These are phyloP conservation scores for Backusella morwellensis DNA, from an alignment of 192 early-diverging fungal species.

Conservation along the genomic window DNA sequence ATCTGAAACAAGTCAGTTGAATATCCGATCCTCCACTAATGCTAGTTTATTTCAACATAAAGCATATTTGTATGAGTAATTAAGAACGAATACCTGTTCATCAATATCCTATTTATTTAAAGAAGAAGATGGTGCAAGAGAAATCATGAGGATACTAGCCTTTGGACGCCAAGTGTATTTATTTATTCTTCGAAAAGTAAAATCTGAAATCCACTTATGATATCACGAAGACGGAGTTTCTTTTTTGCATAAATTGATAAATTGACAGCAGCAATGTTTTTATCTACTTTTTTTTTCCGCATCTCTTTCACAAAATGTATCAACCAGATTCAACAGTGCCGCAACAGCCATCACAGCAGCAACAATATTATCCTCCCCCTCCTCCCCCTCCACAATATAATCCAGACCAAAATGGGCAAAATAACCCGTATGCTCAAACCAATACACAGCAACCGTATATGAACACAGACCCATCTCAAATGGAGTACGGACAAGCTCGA, in stretches of 20 bases:
- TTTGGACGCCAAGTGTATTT: neutral
- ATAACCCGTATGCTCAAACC: neutral
- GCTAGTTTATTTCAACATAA: neutral
- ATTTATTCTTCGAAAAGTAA: no score
- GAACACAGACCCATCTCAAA: neutral
- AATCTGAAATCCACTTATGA: neutral
- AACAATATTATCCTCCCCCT: neutral
- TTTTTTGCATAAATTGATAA: neutral
- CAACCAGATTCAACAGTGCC: conserved; percentile 1
- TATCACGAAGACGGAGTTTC: neutral
- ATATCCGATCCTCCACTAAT: neutral
- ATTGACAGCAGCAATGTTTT: neutral
- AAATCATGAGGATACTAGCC: neutral
- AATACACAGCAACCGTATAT: neutral
- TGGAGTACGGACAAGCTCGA: neutral
- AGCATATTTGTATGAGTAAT: neutral
- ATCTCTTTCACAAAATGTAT: neutral
- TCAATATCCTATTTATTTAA: neutral
- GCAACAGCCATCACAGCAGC: neutral
- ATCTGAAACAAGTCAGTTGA: neutral
- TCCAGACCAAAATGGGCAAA: neutral
- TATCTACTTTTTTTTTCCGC: neutral
- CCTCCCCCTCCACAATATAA: neutral
- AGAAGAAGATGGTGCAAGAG: neutral
- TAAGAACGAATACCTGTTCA: neutral